These are phyloP conservation scores for Abelmoschus esculentus DNA, from an alignment of 345 rosid genomes.

Conservation along the genomic window DNA sequence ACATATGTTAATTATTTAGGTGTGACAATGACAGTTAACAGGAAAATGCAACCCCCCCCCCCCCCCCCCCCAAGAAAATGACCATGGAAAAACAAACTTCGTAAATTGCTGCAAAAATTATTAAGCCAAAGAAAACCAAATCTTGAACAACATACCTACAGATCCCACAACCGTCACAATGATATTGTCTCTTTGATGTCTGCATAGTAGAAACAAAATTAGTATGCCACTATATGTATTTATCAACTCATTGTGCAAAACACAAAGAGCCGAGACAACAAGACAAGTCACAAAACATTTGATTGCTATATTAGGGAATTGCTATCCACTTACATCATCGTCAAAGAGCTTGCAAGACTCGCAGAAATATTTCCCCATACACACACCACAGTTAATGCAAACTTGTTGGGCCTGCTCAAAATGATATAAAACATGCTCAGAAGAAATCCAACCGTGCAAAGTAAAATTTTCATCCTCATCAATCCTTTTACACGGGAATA, in stretches of 20 bases:
- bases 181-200: constrained; percentile 75
- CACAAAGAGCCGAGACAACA: neutral
- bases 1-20: neutral
- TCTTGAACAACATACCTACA: constrained; percentile 56
- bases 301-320: neutral
- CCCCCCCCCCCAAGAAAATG: neutral
- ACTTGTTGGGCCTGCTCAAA: constrained; percentile 52
- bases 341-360: constrained; percentile 69
- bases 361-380: constrained; percentile 84
- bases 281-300: neutral
- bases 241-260: neutral
- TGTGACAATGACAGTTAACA: neutral
- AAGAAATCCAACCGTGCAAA: neutral
- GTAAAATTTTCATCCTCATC: neutral
- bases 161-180: constrained; percentile 83
- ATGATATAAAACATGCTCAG: neutral
- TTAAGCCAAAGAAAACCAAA: neutral
- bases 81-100: neutral
- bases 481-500: neutral
- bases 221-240: neutral
- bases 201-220: constrained; percentile 22
- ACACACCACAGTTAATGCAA: constrained; percentile 71
- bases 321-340: constrained; percentile 59
- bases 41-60: neutral
- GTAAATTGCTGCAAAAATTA: neutral